Conservation (phyloP, 148 eudicot genomes). For the Cornus florida region DNA sequence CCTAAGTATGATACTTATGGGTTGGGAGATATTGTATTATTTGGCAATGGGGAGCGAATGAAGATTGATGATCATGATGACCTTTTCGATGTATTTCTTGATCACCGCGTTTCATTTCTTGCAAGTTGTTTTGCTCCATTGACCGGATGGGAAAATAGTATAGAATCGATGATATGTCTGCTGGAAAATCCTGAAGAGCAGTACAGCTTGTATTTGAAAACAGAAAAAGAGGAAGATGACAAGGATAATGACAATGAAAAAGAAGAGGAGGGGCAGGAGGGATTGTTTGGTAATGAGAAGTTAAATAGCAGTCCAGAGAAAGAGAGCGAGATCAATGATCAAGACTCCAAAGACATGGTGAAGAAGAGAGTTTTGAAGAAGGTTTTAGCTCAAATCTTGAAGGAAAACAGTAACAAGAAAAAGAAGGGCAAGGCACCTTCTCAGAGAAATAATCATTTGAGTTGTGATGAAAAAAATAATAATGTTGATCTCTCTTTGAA, state of each 20-base stretch:
- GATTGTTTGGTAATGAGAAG: background rate
- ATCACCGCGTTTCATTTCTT: slow-evolving; percentile 37
- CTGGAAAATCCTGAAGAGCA: slow-evolving; percentile 42
- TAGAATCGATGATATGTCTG: slow-evolving; percentile 39
- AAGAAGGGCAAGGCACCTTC: background rate
- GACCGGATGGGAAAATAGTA: slow-evolving; percentile 47
- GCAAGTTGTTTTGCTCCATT: slow-evolving; percentile 33
- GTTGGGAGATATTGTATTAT: slow-evolving; percentile 60
- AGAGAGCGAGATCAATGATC: background rate
- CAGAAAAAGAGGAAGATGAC: background rate
- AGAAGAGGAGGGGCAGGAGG: slow-evolving; percentile 8
- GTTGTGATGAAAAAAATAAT: background rate
- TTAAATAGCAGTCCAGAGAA: background rate
- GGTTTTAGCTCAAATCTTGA: slow-evolving; percentile 18
- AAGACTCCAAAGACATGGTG: background rate
- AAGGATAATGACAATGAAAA: background rate
- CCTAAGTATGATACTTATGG: slow-evolving; percentile 37
- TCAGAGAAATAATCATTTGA: too few species aligned
- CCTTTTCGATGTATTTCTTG: slow-evolving; percentile 46
- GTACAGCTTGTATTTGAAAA: slow-evolving; percentile 36
- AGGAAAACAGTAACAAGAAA: slow-evolving; percentile 14
- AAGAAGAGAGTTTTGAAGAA: slow-evolving; percentile 18
- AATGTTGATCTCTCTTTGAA: background rate
- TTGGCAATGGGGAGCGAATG: slow-evolving; percentile 67
- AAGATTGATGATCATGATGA: slow-evolving; percentile 48